These are phyloP conservation scores for Lecanoromycetidae sp. DNA, from an alignment of 2,329 filamentous ascomycete species.

Conservation along the genomic window DNA sequence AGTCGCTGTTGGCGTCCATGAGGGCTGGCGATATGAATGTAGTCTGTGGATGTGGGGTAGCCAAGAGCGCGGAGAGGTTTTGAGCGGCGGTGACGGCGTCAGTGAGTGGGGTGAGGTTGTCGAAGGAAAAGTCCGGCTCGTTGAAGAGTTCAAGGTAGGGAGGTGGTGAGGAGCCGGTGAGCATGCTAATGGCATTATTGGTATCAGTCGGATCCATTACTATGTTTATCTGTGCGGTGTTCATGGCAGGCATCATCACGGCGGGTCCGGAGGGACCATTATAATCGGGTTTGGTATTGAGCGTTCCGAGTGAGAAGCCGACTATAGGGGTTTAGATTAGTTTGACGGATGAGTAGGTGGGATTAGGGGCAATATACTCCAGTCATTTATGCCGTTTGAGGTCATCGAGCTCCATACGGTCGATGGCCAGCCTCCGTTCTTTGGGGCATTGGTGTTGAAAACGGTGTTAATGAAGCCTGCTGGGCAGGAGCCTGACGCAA, in stretches of 20 bases:
- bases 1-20: slow-evolving; percentile 4
- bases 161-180: slow-evolving; percentile 10
- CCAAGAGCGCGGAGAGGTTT: slow-evolving; percentile 3
- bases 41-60: slow-evolving; percentile 5
- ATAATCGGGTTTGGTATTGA: slow-evolving; percentile 9
- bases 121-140: slow-evolving; percentile 16
- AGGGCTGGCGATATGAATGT: slow-evolving; percentile 14
- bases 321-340: slow-evolving; percentile 8
- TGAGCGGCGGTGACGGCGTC: slow-evolving; percentile 7
- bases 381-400: slow-evolving; percentile 12
- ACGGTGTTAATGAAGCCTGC: slow-evolving; percentile 16
- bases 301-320: slow-evolving; percentile 12
- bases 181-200: background rate
- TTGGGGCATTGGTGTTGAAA: slow-evolving; percentile 15
- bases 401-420: slow-evolving; percentile 12
- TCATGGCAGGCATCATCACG: background rate
- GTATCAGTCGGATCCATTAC: slow-evolving; percentile 16
- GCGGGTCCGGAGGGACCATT: background rate
- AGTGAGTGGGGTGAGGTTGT: slow-evolving; percentile 7
- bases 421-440: slow-evolving; percentile 8
- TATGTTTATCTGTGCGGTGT: slow-evolving; percentile 14
- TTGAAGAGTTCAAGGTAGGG: slow-evolving; percentile 17
- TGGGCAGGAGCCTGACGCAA: background rate
- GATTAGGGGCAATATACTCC: slow-evolving; percentile 8
- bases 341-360: background rate